Percentiles rank a stretch among this genome's conserved stretches.
Conservation (phyloP, 2,329 filamentous ascomycete species). For the Drechslera avenae region DNA sequence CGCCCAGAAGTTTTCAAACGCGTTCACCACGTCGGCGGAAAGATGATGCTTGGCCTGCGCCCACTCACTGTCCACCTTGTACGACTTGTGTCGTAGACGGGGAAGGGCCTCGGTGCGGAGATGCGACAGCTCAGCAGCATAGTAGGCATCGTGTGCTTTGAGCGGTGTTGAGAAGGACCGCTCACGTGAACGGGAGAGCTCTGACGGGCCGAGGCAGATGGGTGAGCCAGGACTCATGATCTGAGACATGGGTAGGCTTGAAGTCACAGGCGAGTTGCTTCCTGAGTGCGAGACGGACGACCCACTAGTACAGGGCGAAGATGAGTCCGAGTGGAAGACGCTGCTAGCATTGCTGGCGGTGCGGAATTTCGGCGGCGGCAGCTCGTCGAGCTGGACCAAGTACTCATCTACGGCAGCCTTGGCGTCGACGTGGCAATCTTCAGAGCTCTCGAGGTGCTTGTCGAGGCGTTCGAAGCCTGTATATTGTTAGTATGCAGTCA, state of each 20-base stretch:
- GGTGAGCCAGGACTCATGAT: conserved; percentile 35
- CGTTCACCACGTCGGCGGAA: conserved; percentile 27
- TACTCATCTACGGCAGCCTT: conserved; percentile 32
- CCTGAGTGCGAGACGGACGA: conserved; percentile 35
- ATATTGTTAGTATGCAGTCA: conserved; percentile 17
- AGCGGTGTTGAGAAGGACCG: conserved; percentile 43
- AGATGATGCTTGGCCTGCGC: conserved; percentile 37
- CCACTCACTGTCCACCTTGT: conserved; percentile 45
- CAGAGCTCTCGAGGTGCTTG: conserved; percentile 26
- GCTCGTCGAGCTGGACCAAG: conserved; percentile 29
- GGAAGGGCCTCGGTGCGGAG: conserved; percentile 49
- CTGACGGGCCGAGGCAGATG: conserved; percentile 33
- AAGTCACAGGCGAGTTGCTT: conserved; percentile 29
- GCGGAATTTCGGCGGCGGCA: conserved; percentile 32
- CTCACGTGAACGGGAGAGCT: conserved; percentile 27
- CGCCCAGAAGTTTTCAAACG: conserved; percentile 50
- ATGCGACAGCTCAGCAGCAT: conserved; percentile 45
- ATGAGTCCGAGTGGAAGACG: conserved; percentile 31
- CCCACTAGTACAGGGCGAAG: conserved; percentile 30
- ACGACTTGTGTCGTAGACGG: conserved; percentile 50
- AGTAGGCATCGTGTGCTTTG: conserved; percentile 43
- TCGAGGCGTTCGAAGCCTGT: conserved; percentile 42
- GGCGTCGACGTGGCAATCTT: conserved; percentile 17
- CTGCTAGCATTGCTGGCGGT: conserved; percentile 41
- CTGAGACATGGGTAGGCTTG: conserved; percentile 28